Conservation (phyloP, 139 green algal genomes). For the Micractinium conductrix region DNA sequence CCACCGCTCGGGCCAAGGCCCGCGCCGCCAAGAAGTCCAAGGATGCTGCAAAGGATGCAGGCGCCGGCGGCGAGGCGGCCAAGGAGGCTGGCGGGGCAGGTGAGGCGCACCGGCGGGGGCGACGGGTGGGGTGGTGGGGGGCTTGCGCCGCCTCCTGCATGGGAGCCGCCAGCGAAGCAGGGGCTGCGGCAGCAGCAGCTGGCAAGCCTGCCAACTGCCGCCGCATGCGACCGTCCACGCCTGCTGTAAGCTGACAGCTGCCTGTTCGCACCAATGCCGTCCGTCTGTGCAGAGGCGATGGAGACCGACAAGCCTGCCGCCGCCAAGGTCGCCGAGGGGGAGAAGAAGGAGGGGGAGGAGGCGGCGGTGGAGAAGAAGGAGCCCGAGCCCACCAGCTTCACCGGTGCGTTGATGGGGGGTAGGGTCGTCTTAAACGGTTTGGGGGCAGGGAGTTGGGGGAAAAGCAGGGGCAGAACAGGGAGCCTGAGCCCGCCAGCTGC, state of each 20-base stretch:
- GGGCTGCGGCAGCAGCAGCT: no score
- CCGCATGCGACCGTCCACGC: no score
- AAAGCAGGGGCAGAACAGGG: neutral
- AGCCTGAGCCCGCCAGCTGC: conserved; percentile 47
- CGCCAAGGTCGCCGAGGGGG: conserved; percentile 68
- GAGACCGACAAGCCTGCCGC: conserved; percentile 37
- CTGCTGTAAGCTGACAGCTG: no score
- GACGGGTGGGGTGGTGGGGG: no score
- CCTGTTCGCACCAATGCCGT: no score
- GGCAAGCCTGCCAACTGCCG: no score
- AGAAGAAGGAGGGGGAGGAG: conserved; percentile 42
- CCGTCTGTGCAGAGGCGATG: conserved; percentile 46
- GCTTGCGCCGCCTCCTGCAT: no score
- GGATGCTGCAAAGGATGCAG: conserved; percentile 16
- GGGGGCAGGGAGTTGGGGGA: no score
- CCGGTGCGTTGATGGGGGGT: neutral
- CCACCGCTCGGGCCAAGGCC: conserved; percentile 85
- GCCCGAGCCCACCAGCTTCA: conserved; percentile 74
- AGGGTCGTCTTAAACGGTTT: neutral
- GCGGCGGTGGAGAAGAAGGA: conserved; percentile 37
- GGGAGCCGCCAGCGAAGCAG: no score
- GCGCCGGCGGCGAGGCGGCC: conserved; percentile 50
- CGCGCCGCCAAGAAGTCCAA: conserved; percentile 81
- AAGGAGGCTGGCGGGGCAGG: conserved; percentile 36
- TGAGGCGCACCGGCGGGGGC: no score